These are phyloP conservation scores for Pestalotiopsis sp. DNA, from an alignment of 2,329 filamentous ascomycete genomes.

Conservation along the genomic window DNA sequence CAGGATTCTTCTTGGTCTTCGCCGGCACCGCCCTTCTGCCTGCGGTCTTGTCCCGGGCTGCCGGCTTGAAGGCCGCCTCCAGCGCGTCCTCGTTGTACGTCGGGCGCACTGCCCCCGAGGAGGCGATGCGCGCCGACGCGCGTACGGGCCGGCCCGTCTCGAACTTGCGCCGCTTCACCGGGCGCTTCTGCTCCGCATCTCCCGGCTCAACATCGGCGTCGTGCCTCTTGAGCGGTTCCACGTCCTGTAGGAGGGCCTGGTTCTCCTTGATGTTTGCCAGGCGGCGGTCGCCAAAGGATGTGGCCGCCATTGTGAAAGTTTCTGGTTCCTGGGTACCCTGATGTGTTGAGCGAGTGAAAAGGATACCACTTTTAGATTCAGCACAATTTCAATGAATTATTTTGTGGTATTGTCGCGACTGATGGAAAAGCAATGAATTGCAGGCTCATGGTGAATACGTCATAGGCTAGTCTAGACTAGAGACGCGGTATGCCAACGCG, in stretches of 20 bases:
- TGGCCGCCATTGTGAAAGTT: conserved; percentile 19
- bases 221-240: conserved; percentile 42
- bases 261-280: conserved; percentile 52
- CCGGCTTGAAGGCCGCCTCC: background rate
- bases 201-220: conserved; percentile 9
- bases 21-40: background rate
- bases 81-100: conserved; percentile 39
- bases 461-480: background rate
- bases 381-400: background rate
- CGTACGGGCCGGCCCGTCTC: conserved; percentile 39
- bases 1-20: background rate
- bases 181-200: conserved; percentile 18
- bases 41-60: conserved; percentile 5
- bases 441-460: background rate
- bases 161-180: conserved; percentile 42
- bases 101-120: conserved; percentile 30
- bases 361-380: background rate
- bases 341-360: background rate
- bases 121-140: conserved; percentile 50
- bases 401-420: background rate
- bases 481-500: background rate
- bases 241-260: conserved; percentile 46
- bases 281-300: conserved; percentile 47
- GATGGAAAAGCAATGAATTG: background rate
- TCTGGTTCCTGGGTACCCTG: background rate